Evolutionary conservation across 805 yeast species (phyloP), one percentile per base, ranked within the genome.

Genomic region (Starmerella scarabaei): DNA sequence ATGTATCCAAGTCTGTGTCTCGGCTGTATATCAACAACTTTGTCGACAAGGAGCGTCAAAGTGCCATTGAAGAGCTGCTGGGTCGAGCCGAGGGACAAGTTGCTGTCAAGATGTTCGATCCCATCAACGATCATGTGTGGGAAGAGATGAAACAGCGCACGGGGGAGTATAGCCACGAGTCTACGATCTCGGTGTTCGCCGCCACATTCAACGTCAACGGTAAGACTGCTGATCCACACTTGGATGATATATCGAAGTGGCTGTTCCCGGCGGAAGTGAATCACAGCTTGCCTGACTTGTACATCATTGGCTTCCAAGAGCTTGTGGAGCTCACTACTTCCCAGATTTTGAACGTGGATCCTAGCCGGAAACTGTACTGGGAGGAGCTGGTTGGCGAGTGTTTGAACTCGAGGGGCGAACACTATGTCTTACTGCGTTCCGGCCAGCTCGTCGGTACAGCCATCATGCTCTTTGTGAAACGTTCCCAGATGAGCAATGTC

Each of bases 21-120:
- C 69, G 99, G 60, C 76, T 91, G 73, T 91, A 91, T 58, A 88
- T 91, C 57, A 91, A 91, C 62, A 88, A 93, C 48, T 91, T 91
- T 61, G 86, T 84, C 53, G 99, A 91, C 61, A 81, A 81, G 52
- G 77, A 76, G 32, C 81, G 85, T 46, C 99, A 91, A 56, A 72
- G 75, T n/a, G 80, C 85, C 2, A 86, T 86, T 45, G 98, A 88
- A 57, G 67, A 81, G 4, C 61, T 88, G 32, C 67, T 91, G 26
- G 99, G 99, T 1, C 72, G 84, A 45, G 70, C 79, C 35, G 78
- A 80, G 14, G 73, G 75, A 33, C 88, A 85, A 45, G 38, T 48
- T 17, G 71, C 78, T 0, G 96, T 91, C 3, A 62, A 67, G 33
- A 71, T 91, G 20, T 83, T 75, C 54, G 97, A 91, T 55, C 98